Evolutionary conservation across 257 asterid species (phyloP).

Genomic region (Primulina huaijiensis): DNA sequence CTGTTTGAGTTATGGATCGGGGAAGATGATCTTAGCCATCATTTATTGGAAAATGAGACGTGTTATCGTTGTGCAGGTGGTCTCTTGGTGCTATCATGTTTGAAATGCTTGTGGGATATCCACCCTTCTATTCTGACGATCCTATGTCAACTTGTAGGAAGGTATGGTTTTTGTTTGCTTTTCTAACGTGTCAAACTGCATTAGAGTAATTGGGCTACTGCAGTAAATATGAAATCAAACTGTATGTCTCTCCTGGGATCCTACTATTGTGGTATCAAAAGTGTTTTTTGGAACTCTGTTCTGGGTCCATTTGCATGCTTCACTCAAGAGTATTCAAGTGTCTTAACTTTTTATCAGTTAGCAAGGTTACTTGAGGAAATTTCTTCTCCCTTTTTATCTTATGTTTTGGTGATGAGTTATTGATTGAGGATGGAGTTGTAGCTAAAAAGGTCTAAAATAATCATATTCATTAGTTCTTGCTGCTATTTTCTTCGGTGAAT

Average conservation of each 20-base stretch:
- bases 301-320: background rate
- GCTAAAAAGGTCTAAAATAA: constrained; percentile 14
- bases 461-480: background rate
- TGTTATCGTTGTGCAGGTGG: constrained; percentile 68
- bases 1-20: constrained; percentile 6
- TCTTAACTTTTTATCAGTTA: background rate
- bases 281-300: constrained; percentile 16
- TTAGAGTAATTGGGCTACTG: background rate
- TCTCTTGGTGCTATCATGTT: constrained; percentile 99
- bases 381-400: constrained; percentile 9
- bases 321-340: constrained; percentile 4
- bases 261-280: constrained; percentile 3
- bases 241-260: background rate
- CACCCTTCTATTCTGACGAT: constrained; percentile 97
- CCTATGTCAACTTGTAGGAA: constrained; percentile 99
- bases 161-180: constrained; percentile 43
- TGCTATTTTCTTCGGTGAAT: background rate
- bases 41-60: constrained; percentile 23
- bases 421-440: constrained; percentile 13
- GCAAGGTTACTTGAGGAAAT: constrained; percentile 22
- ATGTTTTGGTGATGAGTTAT: constrained; percentile 8
- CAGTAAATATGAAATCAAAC: background rate
- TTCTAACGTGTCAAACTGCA: constrained; percentile 18
- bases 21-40: constrained; percentile 17
- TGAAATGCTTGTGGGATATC: constrained; percentile 98